Base-by-base conservation (phyloP, 1,284 basidiomycete genomes). In the Chalciporus sp. region DNA sequence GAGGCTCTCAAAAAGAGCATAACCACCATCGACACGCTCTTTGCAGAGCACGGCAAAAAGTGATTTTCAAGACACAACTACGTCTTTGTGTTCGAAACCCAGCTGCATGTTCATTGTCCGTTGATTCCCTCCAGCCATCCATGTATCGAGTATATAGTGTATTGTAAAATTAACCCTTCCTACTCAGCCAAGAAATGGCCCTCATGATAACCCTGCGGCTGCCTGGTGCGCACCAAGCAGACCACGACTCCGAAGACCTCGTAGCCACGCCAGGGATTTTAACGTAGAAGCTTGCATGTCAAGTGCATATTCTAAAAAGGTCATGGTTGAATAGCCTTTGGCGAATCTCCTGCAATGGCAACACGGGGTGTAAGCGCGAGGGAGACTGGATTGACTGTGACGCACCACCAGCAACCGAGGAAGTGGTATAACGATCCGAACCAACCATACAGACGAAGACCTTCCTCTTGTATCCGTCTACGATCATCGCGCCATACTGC, bases 401-500 rank as follows among this genome's bases (percentile, higher is more conserved):
- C 81, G 58, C 66, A 85, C 87, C 88, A 87, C 86, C 86, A 92
- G 56, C 78, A 78, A 28, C 64, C 62, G 54, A 91, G 76, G 65
- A 88, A 86, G 43, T 79, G 75, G 40, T 64, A 62, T 37, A 88
- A 60, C n/a, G 83, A 66, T 7, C 72, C 65, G 10, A 83, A 61
- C 20, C 83, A 83, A 43, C 85, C 68, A 8, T 71, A 66, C 9
- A 55, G 54, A 39, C 61, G 64, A 46, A 86, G 67, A 1, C 85
- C 84, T 27, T 72, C 71, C 39, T 74, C 71, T 49, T 77, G 72
- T 73, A 86, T 76, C 12, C 77, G 76, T 51, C 79, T 75, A 61
- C 80, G 79, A 55, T 96, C 93, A 65, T 92, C 89, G 61, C 83
- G 77, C 88, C 94, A 97, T 2, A 95, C 90, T 37, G 94, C 86